These are phyloP conservation scores for Globisporangium middletonii DNA, from an alignment of 352 stramenopile genomes.

Conservation along the genomic window DNA sequence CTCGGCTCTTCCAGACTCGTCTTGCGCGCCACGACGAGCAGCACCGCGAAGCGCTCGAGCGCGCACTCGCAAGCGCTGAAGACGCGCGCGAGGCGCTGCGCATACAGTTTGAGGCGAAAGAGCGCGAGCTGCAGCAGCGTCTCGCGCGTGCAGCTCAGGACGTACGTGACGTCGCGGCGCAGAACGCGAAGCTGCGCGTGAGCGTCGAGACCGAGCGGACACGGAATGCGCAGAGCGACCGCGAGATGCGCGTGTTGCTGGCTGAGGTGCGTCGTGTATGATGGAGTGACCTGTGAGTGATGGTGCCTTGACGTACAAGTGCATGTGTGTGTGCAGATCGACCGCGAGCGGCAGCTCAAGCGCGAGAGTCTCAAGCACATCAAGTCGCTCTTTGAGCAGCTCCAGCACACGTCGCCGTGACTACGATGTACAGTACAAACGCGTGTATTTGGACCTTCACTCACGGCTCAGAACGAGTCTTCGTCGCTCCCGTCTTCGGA, in stretches of 20 bases:
- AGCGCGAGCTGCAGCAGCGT: slow-evolving; percentile 30
- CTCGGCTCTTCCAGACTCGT: slow-evolving; percentile 43
- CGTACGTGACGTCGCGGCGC: slow-evolving; percentile 33
- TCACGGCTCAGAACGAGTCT: slow-evolving; percentile 60
- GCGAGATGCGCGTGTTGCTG: slow-evolving; percentile 59
- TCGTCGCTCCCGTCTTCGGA: slow-evolving; percentile 76
- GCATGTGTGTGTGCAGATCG: slow-evolving; percentile 27
- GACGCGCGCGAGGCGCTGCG: slow-evolving; percentile 30
- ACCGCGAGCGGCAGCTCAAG: slow-evolving; percentile 62
- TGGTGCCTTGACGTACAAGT: not conserved
- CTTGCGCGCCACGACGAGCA: slow-evolving; percentile 43
- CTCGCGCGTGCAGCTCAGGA: slow-evolving; percentile 34
- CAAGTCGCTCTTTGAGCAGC: slow-evolving; percentile 70
- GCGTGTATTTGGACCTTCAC: not conserved
- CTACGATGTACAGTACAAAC: not conserved
- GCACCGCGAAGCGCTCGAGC: slow-evolving; percentile 39
- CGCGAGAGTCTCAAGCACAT: slow-evolving; percentile 67
- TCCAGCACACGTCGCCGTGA: slow-evolving; percentile 49
- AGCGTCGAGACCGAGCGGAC: slow-evolving; percentile 36
- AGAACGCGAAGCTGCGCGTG: slow-evolving; percentile 46
- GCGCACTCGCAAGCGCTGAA: slow-evolving; percentile 19
- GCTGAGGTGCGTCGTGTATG: slow-evolving; percentile 28
- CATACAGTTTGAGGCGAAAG: slow-evolving; percentile 26
- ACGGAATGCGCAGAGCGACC: slow-evolving; percentile 44
- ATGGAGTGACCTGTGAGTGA: not conserved